Evolutionary conservation across 495 filamentous ascomycete genomes (phyloP), one percentile per base, ranked within the genome.

Genomic region (Bacidia rubella): DNA sequence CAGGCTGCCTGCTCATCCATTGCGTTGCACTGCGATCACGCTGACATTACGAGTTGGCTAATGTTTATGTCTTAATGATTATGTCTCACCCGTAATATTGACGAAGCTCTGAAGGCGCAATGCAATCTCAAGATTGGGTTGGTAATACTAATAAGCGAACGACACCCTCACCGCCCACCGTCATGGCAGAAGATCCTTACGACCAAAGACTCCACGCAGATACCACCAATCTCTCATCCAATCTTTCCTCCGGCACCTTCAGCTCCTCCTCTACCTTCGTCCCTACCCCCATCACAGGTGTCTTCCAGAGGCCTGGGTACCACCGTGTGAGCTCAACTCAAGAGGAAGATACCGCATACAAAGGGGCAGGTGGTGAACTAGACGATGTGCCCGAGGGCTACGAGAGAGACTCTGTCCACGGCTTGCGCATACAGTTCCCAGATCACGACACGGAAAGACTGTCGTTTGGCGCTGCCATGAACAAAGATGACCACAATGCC

Each of bases 191-290:
- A 5, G 29, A 15, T 15, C 29, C 5, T 35, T 7, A 35, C 29
- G 5, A 35, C 15, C 29, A 35, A n/a, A n/a, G n/a, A 5, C 29
- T 15, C 29, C 15, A 5, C 29, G 7, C 29, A 35, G 7, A 5
- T 5, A 5, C 29, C 29, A 15, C 5, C 29, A 5, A 5, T 35
- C 29, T 7, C 10, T 50, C 51, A n/a, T 56, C 53, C 11, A 52
- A 55, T 22, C 27, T 59, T 24, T 43, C 44, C 20, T 48, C 52
- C 39, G 29, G 35, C 27, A 49, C 53, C 26, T 32, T 53, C 53
- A 51, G 47, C 25, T 53, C 57, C 50, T 44, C 42, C 23, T 40
- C 57, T 21, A 56, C 57, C 24, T 47, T 56, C 20, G 43, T 58
- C 29, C 26, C 49, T 17, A 53, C 57, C 38, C 49, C 54, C 25